These are phyloP conservation scores for Populus davidiana DNA, from an alignment of 345 rosid genomes.

Conservation along the genomic window DNA sequence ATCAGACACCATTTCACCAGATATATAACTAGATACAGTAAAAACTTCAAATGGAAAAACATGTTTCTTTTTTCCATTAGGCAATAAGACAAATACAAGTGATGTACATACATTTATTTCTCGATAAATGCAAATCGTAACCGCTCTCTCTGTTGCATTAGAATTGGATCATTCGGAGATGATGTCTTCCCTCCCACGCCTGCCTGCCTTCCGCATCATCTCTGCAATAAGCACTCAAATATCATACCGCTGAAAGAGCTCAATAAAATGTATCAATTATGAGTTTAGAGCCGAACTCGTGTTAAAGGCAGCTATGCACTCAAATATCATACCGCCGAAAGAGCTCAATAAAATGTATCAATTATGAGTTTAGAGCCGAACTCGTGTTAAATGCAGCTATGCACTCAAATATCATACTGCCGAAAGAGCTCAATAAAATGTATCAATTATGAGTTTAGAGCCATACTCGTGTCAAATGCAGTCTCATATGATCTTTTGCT, in stretches of 20 bases:
- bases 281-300: background rate
- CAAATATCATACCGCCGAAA: background rate
- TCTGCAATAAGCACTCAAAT: conserved; percentile 12
- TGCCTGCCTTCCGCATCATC: conserved; percentile 28
- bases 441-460: background rate
- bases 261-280: background rate
- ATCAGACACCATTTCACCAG: conserved; percentile 30
- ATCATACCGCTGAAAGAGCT: background rate
- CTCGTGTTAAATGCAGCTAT: background rate
- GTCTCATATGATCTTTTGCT: background rate
- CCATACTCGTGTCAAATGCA: background rate
- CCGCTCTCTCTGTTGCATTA: conserved; percentile 23
- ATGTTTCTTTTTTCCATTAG: conserved; percentile 25
- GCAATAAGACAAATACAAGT: conserved; percentile 18
- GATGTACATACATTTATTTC: conserved; percentile 29
- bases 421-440: background rate
- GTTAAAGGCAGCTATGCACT: background rate
- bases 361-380: background rate
- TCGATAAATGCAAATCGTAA: conserved; percentile 11
- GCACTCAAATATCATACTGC: background rate
- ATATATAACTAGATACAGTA: conserved; percentile 19
- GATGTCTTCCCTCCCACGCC: conserved; percentile 27
- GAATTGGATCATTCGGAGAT: conserved; percentile 25
- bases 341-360: background rate
- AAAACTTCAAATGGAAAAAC: conserved; percentile 20